Percentiles rank a stretch among this genome's conserved stretches.
Evolutionary conservation across 2,329 filamentous ascomycete species (phyloP).

Genomic region (Ascochyta clinopodiicola): DNA sequence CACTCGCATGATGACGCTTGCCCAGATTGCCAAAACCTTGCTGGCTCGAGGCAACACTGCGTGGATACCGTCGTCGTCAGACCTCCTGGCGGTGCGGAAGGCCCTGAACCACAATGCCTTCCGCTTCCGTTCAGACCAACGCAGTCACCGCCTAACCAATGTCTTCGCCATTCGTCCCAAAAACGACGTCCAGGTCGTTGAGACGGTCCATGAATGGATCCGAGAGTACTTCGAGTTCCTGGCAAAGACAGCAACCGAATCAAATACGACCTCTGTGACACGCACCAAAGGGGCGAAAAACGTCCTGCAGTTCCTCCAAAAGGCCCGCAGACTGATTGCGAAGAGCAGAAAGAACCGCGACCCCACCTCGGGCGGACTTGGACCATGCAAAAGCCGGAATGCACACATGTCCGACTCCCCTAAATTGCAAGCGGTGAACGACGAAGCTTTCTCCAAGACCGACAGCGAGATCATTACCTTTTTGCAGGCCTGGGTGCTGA

Average conservation of each 20-base stretch:
- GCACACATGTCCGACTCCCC: constrained; percentile 27
- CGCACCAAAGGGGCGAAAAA: constrained; percentile 30
- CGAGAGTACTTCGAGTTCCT: constrained; percentile 61
- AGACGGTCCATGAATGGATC: constrained; percentile 59
- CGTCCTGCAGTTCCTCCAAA: constrained; percentile 51
- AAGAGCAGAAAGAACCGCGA: constrained; percentile 50
- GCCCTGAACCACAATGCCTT: constrained; percentile 66
- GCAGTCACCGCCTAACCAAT: constrained; percentile 58
- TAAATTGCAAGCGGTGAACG: constrained; percentile 22
- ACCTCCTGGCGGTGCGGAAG: constrained; percentile 74
- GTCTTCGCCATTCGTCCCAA: constrained; percentile 69
- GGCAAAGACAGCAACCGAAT: constrained; percentile 31
- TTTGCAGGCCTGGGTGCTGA: constrained; percentile 67
- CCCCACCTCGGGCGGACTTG: constrained; percentile 41
- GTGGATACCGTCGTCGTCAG: constrained; percentile 49
- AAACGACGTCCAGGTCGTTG: constrained; percentile 60
- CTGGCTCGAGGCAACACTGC: constrained; percentile 32
- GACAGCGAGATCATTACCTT: constrained; percentile 69
- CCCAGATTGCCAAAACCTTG: constrained; percentile 54
- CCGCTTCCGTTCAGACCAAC: constrained; percentile 64
- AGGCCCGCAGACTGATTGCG: constrained; percentile 49
- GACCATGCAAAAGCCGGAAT: constrained; percentile 46
- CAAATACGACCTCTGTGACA: neutral
- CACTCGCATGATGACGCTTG: constrained; percentile 56
- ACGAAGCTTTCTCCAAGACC: constrained; percentile 54